Base-by-base conservation (phyloP, 164 flowering plant species). In the Vitis riparia region DNA sequence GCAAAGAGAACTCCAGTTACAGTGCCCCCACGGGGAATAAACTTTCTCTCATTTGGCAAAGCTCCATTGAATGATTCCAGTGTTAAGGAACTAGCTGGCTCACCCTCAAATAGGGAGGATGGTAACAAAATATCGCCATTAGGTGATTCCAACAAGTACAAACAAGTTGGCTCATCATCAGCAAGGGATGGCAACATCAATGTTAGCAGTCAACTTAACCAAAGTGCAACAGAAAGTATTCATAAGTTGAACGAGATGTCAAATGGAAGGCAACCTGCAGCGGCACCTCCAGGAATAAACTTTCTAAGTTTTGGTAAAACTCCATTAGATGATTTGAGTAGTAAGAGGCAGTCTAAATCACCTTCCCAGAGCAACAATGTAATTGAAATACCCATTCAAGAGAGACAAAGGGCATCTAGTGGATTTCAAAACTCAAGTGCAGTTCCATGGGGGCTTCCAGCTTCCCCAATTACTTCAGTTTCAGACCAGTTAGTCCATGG, bases 41-140 rank as follows among this genome's bases (percentile, higher is more conserved):
- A 79, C 72, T 82, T 86, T 74, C 75, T 88, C 5, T 79, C 88
- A 14, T 77, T 79, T 62, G 74, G 78, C 49, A 79, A 68, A 69
- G 16, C 60, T 55, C 44, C 76, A 60, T 59, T 55, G 6, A 65
- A 63, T 44, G 60, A 37, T 65, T 65, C 71, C 17, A 71, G 62
- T 55, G 17, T 59, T 50, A 71, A 74, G 50, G 66, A 59, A 49
- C 49, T 37, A 57, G 51, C 48, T 32, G 58, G 48, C 53, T 69
- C 55, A 29, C 6, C 65, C 29, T 66, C 53, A 11, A 51, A 70
- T 60, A 44, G 53, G 15, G 55, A 53, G 32, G 17, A 15, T 47
- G 75, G 55, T 48, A 19, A 0, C 11, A 66, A 48, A 10, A 29
- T 64, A 23, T 62, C 69, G 3, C 37, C 13, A 14, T 3, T 17